Base-by-base conservation (phyloP, 1,284 basidiomycete genomes). In the Rhizoctonia solani region DNA sequence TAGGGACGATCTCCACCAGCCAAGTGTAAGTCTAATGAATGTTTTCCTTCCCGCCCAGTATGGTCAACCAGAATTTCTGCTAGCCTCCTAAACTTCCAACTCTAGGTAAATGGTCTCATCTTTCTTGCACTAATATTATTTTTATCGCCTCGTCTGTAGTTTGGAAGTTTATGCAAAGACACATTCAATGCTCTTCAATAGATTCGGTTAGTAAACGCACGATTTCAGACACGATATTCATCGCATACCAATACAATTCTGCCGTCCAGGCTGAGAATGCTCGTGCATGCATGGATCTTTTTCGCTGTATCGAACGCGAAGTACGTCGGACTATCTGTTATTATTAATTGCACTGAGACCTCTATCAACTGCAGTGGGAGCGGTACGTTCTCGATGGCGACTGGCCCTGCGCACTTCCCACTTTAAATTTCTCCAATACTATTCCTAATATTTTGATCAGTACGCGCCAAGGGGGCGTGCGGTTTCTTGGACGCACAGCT, bases 231-330 rank as follows among this genome's bases (percentile, higher is more conserved):
- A 25, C 30, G 19, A 47, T 13, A 27, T 21, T 9, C 44, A 9
- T 47, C 8, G 19, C 44, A 4, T 27, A 44, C 19, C 23, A 46
- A n/a, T 34, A 14, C 37, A 11, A 14, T 2, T 8, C 32, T 46
- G 21, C 29, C 6, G 9, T 44, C 37, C 13, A 63, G 59, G 23
- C 27, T 37, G 59, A 63, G 32, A 32, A 52, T 21, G 47, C 59
- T 30, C 59, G 59, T 34, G 59, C 59, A 8, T 16, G 59, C 29
- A 3, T 63, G 6, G 59, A 63, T 19, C 19, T 63, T 4, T 63
- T 41, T 42, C 59, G 59, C n/a, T 39, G 11, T 30, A 49, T 53
- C 27, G 13, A 63, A 44, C 47, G 44, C 2, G 41, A 11, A 21
- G 59, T 63, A 21, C 25, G 59, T 63, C 11, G 21, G 4, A 13